Evolutionary conservation across 2,329 filamentous ascomycete genomes (phyloP).

Genomic region (Ceratocystis albifundus): DNA sequence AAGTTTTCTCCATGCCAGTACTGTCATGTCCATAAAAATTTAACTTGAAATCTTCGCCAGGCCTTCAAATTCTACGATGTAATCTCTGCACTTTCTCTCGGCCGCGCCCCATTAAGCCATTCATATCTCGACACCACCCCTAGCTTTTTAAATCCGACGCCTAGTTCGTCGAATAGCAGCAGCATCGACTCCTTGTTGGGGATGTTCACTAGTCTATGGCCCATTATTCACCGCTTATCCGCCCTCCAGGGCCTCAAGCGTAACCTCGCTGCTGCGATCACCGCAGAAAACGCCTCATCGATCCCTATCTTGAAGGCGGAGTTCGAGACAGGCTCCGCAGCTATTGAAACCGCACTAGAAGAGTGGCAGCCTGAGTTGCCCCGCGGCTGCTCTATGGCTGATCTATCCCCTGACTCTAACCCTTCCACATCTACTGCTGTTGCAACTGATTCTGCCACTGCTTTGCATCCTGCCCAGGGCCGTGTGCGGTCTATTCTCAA

Average conservation of each 20-base stretch:
- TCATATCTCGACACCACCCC: conserved; percentile 38
- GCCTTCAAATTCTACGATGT: conserved; percentile 56
- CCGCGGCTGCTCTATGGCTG: conserved; percentile 29
- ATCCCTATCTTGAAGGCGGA: conserved; percentile 39
- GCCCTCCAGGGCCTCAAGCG: conserved; percentile 43
- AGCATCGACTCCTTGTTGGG: conserved; percentile 47
- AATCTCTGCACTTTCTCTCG: conserved; percentile 50
- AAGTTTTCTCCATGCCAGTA: conserved; percentile 23
- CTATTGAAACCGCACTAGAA: conserved; percentile 44
- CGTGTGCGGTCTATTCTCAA: conserved; percentile 45
- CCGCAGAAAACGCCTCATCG: conserved; percentile 35
- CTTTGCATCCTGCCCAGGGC: conserved; percentile 29
- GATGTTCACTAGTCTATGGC: conserved; percentile 52
- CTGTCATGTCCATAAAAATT: background rate
- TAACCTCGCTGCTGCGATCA: conserved; percentile 38
- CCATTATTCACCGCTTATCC: conserved; percentile 50
- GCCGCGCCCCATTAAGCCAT: conserved; percentile 40
- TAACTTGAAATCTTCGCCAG: conserved; percentile 29
- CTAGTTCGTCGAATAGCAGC: conserved; percentile 38
- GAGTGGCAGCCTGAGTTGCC: conserved; percentile 45
- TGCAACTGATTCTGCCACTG: conserved; percentile 12
- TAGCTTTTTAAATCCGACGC: conserved; percentile 35
- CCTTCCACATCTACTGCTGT: background rate
- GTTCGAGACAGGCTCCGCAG: conserved; percentile 41
- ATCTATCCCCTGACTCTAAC: conserved; percentile 17